A percentile compares a stretch with the other conserved stretches of the same genome.
phyloP scores from a whole-genome alignment of 352 stramenopile genomes.

The Globisporangium mamillatum region DNA sequence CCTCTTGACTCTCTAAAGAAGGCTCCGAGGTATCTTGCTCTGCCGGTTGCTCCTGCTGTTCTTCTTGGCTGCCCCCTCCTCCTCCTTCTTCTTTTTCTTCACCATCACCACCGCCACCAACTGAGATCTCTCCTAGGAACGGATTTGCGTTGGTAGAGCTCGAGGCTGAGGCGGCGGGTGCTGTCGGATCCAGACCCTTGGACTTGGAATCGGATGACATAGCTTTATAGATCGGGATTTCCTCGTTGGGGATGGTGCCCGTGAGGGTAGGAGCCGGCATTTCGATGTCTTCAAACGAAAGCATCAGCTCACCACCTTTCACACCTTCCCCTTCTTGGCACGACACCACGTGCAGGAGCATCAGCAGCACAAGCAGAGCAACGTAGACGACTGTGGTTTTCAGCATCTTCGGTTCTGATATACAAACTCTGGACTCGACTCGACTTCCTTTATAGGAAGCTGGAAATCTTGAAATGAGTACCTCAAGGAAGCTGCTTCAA shows the following conservation, averaged over 20 bases:
- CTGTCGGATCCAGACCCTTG: not conserved
- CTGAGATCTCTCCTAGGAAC: not conserved
- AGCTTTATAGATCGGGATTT: not conserved
- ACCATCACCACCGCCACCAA: not conserved
- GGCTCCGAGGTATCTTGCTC: not conserved
- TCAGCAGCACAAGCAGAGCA: not conserved
- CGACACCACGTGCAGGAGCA: not conserved
- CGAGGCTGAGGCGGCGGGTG: not conserved
- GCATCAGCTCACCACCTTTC: too few species aligned
- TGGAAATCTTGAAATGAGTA: not conserved
- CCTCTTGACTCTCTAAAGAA: not conserved
- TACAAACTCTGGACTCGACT: not conserved
- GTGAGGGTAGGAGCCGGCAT: not conserved
- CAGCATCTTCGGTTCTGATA: not conserved
- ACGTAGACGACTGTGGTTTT: not conserved
- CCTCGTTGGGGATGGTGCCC: not conserved
- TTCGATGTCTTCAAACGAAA: not conserved
- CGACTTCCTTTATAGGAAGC: not conserved
- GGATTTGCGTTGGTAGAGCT: not conserved
- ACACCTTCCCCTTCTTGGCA: not conserved
- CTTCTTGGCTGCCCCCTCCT: not conserved
- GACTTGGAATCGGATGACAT: not conserved
- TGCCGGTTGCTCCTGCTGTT: not conserved
- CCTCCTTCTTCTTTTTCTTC: not conserved
- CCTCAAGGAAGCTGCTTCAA: not conserved